Evolutionary conservation across 179 eudicot species (phyloP), one percentile per base, ranked within the genome.

Genomic region (Vitellaria paradoxa): DNA sequence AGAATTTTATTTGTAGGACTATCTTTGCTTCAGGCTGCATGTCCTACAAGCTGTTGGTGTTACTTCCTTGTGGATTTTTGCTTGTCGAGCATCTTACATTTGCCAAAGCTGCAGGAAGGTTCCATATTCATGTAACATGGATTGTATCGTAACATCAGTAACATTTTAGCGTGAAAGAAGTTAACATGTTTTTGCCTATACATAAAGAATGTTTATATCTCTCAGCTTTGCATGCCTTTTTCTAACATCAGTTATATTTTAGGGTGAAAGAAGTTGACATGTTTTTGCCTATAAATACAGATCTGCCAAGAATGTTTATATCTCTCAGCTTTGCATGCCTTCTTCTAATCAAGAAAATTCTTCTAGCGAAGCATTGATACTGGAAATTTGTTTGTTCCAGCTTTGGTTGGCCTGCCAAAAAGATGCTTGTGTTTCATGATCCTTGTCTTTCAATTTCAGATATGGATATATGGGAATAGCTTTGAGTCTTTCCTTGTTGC

Each of bases 391-490:
- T 68, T 68, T 18, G 9, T 68, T 68, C 26, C 52, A 11, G 20
- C 8, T 61, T 74, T 45, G 20, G 21, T 45, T 45, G 62, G 42
- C 70, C 70, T 13, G 3, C 60, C 13, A n/a, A 53, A 67, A 11
- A 65, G 30, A n/a, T 13, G 62, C 65, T 68, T 55, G 20, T 76
- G 10, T 37, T 68, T 55, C 23, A 59, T 45, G 49, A 26, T 52
- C 5, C 17, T 73, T 73, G 42, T n/a, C 61, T 53, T 56, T 56
- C 56, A 40, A 77, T 73, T 76, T 77, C 89, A 95, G 99, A 84
- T 95, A 88, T 95, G 99, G 99, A 86, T 95, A 4, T 95, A 93
- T 49, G 99, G 99, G 63, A 93, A 84, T 79, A 95, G 99, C 85
- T 95, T 86, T 70, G 96, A 95, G 78, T 91, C 96, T 23, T 93